Conservation (phyloP, 768 basidiomycete species). For the Trichaptum fuscoviolaceum region DNA sequence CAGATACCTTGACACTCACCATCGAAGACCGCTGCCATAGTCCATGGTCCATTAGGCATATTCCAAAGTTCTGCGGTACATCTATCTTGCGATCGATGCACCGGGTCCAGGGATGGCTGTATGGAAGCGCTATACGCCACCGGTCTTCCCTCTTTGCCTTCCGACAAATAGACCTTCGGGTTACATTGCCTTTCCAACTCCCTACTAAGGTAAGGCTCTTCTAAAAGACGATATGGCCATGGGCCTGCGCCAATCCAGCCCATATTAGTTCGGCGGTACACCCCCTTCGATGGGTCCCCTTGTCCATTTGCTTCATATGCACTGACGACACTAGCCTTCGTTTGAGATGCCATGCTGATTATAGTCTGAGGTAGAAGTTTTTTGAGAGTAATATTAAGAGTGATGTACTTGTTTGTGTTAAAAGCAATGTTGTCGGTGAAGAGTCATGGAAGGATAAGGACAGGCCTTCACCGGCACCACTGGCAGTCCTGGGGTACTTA, state of each 20-base stretch:
- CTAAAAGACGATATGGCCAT: slow-evolving; percentile 25
- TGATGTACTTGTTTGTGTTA: background rate
- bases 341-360: background rate
- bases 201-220: slow-evolving; percentile 36
- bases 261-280: background rate
- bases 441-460: too few relatives aligned
- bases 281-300: background rate
- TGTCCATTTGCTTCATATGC: background rate
- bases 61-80: slow-evolving; percentile 36
- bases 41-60: slow-evolving; percentile 35
- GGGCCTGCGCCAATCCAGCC: slow-evolving; percentile 13
- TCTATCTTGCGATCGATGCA: slow-evolving; percentile 41
- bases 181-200: slow-evolving; percentile 36
- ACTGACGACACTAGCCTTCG: background rate
- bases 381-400: background rate
- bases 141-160: slow-evolving; percentile 7
- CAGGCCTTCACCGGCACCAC: too few relatives aligned
- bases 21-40: slow-evolving; percentile 43
- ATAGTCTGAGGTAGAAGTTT: background rate
- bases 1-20: slow-evolving; percentile 24
- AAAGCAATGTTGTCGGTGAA: too few relatives aligned
- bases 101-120: slow-evolving; percentile 41
- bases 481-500: too few relatives aligned
- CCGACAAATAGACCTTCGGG: slow-evolving; percentile 18
- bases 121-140: slow-evolving; percentile 38